phyloP scores from a whole-genome alignment of 768 basidiomycete species.

The Boletus speciosus region DNA sequence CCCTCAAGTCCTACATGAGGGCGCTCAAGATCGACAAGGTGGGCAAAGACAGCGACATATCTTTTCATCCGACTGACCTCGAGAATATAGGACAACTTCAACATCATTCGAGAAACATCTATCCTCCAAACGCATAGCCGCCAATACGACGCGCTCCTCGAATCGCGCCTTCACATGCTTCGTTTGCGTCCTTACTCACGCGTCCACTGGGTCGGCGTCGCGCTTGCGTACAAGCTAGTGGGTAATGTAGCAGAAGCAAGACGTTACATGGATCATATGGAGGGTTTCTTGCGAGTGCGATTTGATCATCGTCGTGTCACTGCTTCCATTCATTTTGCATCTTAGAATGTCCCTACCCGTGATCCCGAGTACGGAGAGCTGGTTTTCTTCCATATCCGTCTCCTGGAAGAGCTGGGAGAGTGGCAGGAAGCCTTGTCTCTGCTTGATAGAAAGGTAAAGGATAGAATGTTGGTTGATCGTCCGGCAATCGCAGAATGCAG shows the following conservation, averaged over 20 bases:
- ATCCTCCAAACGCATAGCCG: slow-evolving; percentile 87
- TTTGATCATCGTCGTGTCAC: neutral
- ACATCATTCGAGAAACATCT: slow-evolving; percentile 88
- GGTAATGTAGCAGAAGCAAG: slow-evolving; percentile 69
- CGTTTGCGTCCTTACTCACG: slow-evolving; percentile 77
- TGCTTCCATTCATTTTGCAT: slow-evolving; percentile 6
- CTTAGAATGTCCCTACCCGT: slow-evolving; percentile 68
- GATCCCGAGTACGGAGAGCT: slow-evolving; percentile 85
- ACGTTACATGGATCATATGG: slow-evolving; percentile 70
- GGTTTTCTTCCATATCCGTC: slow-evolving; percentile 67
- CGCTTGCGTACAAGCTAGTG: slow-evolving; percentile 84
- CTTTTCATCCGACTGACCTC: slow-evolving; percentile 1
- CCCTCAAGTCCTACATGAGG: slow-evolving; percentile 87
- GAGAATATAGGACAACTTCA: slow-evolving; percentile 76
- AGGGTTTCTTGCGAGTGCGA: slow-evolving; percentile 63
- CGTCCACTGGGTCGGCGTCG: slow-evolving; percentile 85
- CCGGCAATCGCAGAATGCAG: slow-evolving; percentile 63
- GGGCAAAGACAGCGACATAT: slow-evolving; percentile 19
- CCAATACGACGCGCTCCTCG: slow-evolving; percentile 70
- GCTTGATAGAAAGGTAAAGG: slow-evolving; percentile 63
- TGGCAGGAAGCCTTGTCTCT: slow-evolving; percentile 55
- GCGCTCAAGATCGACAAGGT: slow-evolving; percentile 90
- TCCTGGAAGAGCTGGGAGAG: slow-evolving; percentile 73
- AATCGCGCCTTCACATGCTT: slow-evolving; percentile 79
- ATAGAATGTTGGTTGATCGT: slow-evolving; percentile 66